A percentile compares a stretch with the other conserved stretches of the same genome.
Evolutionary conservation across 2,329 filamentous ascomycete species (phyloP).

Genomic region (Colletotrichum tamarilloi): DNA sequence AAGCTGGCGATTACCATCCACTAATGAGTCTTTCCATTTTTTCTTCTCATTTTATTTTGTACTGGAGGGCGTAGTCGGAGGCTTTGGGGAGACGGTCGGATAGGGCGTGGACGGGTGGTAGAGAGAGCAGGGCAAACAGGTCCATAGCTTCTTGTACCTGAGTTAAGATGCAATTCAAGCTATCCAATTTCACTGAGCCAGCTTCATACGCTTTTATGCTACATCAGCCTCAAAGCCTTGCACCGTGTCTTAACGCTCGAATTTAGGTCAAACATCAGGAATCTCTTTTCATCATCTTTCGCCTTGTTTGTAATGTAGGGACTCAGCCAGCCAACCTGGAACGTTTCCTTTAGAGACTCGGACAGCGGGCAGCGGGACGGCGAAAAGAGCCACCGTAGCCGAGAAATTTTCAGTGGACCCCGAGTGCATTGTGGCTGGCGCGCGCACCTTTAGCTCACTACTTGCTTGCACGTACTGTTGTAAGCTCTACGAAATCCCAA

Average conservation of each 20-base stretch:
- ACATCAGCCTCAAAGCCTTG: too few relatives aligned
- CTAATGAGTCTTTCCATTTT: not conserved
- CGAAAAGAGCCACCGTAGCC: constrained; percentile 43
- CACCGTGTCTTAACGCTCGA: too few relatives aligned
- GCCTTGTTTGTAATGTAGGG: too few relatives aligned
- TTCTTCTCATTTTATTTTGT: not conserved
- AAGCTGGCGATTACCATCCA: constrained; percentile 8
- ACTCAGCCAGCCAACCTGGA: too few relatives aligned
- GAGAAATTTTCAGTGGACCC: constrained; percentile 38
- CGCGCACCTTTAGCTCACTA: not conserved
- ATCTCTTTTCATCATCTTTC: too few relatives aligned
- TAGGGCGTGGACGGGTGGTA: constrained; percentile 3
- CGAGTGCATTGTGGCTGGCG: not conserved
- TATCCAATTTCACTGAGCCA: not conserved
- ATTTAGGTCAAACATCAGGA: too few relatives aligned
- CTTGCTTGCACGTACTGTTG: not conserved
- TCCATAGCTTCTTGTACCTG: not conserved
- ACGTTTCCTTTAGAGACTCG: too few relatives aligned
- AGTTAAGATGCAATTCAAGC: not conserved
- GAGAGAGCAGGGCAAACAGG: constrained; percentile 3
- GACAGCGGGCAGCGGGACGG: constrained; percentile 32
- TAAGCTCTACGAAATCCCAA: not conserved
- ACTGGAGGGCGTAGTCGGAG: constrained; percentile 17
- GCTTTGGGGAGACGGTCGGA: not conserved
- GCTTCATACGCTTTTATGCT: too few relatives aligned